Conservation (phyloP, 306 rosid species). For the Citrullus amarus region DNA sequence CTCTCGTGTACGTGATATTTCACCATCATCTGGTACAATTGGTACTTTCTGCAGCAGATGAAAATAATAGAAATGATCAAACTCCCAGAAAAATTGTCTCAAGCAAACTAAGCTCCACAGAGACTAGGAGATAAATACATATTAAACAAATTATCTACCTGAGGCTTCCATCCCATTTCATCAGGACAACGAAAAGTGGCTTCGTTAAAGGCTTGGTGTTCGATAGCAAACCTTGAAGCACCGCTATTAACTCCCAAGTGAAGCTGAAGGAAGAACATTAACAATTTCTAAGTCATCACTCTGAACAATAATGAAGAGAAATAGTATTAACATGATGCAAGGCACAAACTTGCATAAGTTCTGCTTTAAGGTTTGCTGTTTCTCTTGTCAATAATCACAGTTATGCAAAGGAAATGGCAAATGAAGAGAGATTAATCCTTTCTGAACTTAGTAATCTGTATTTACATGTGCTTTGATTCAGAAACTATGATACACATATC, state of each 20-base stretch:
- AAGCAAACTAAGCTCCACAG: neutral
- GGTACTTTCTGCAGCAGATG: slow-evolving; percentile 67
- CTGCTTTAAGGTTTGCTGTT: neutral
- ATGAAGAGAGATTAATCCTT: neutral
- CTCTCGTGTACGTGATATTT: slow-evolving; percentile 46
- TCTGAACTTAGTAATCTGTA: neutral
- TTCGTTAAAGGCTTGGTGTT: slow-evolving; percentile 91
- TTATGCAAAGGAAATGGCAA: neutral
- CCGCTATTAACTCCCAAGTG: slow-evolving; percentile 97
- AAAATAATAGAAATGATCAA: slow-evolving; percentile 10
- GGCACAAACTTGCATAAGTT: neutral
- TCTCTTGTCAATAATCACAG: neutral
- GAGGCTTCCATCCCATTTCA: slow-evolving; percentile 98
- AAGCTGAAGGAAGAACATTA: slow-evolving; percentile 26
- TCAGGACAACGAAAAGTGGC: slow-evolving; percentile 97
- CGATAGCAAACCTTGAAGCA: slow-evolving; percentile 81
- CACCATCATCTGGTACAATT: slow-evolving; percentile 69
- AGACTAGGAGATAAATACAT: neutral
- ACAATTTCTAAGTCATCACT: neutral
- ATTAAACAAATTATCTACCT: slow-evolving; percentile 25
- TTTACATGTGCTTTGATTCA: neutral
- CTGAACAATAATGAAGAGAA: neutral
- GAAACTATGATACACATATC: neutral
- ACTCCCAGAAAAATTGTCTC: neutral
- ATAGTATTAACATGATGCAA: neutral